phyloP scores from a whole-genome alignment of 2,329 filamentous ascomycete species.

The Pochonia chlamydosporia region DNA sequence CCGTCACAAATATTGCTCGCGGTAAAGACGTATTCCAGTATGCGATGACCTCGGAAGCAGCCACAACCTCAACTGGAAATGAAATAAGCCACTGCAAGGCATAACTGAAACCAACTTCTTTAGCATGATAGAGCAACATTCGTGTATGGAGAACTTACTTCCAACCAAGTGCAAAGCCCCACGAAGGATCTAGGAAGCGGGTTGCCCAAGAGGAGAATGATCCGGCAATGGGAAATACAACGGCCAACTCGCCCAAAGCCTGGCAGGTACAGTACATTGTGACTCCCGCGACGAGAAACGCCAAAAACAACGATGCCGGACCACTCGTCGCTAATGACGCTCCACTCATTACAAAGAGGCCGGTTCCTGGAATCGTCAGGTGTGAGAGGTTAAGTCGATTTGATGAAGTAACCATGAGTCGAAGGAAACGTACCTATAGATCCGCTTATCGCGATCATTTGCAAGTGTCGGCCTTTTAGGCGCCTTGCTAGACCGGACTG shows the following conservation, averaged over 20 bases:
- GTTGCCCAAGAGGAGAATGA: constrained; percentile 92
- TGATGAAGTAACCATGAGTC: too few species aligned
- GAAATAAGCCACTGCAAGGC: constrained; percentile 82
- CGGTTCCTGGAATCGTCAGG: constrained; percentile 52
- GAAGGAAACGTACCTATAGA: constrained; percentile 59
- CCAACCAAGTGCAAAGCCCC: constrained; percentile 95
- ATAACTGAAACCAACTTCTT: constrained; percentile 57
- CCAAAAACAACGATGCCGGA: constrained; percentile 70
- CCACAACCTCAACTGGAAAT: constrained; percentile 79
- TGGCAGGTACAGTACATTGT: constrained; percentile 94
- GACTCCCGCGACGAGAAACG: constrained; percentile 68
- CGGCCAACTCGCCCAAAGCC: constrained; percentile 84
- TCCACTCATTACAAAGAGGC: constrained; percentile 81
- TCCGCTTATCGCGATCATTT: constrained; percentile 96
- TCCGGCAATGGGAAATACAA: constrained; percentile 83
- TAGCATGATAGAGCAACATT: too few species aligned
- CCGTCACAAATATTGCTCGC: constrained; percentile 71
- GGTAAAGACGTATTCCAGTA: constrained; percentile 67
- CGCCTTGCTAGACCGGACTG: constrained; percentile 68
- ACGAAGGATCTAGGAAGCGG: constrained; percentile 85
- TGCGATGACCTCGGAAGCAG: constrained; percentile 75
- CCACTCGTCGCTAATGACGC: constrained; percentile 64
- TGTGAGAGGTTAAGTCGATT: neutral
- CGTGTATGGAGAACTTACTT: constrained; percentile 49
- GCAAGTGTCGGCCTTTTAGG: constrained; percentile 77